Base-by-base conservation (phyloP, 208 protist genomes). In the Borovskyia barvae region DNA sequence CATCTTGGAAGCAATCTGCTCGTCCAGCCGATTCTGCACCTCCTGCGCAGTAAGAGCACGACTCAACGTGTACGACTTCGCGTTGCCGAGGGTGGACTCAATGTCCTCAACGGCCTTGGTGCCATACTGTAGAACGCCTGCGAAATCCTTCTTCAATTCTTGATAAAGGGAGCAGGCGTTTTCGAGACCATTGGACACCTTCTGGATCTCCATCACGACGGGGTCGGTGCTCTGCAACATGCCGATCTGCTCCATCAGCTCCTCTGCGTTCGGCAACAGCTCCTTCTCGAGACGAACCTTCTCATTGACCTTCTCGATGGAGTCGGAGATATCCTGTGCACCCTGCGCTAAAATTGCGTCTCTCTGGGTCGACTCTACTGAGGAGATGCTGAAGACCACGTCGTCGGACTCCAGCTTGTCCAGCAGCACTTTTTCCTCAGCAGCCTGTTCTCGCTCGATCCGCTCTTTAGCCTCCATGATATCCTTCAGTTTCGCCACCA, bases 161-260 rank as follows among this genome's bases (percentile, higher is more conserved):
- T 51, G 48, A 58, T 85, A 90, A 25, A 82, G 33, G 24, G 51
- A 70, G 59, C 68, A 82, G 33, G 80, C 83, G 50, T 76, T 84
- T 48, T 90, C 81, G 14, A 94, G 74, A n/a, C 65, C 58, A 65
- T 88, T 89, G 19, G 72, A 80, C 15, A 92, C 69, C 66, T 92
- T 85, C 50, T 90, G 80, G 29, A 88, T 81, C 63, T 90, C 83
- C 17, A 41, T 69, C 11, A 69, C 54, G 24, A 85, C 40, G 0
- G 88, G 88, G 63, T 94, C 85, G 20, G 71, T 57, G 59, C 88
- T 94, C 46, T 90, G 88, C 32, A 86, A 24, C n/a, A 50, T 58
- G 33, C 66, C 72, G 3, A 94, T 48, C 35, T 69, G 42, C 50
- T 71, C 63, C 68, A 92, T 79, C 35, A 72, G 48, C 19, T 61